Percentiles rank a stretch among this genome's conserved stretches.
These are phyloP conservation scores for Podaxis sp. DNA, from an alignment of 768 basidiomycete genomes.

Conservation along the genomic window DNA sequence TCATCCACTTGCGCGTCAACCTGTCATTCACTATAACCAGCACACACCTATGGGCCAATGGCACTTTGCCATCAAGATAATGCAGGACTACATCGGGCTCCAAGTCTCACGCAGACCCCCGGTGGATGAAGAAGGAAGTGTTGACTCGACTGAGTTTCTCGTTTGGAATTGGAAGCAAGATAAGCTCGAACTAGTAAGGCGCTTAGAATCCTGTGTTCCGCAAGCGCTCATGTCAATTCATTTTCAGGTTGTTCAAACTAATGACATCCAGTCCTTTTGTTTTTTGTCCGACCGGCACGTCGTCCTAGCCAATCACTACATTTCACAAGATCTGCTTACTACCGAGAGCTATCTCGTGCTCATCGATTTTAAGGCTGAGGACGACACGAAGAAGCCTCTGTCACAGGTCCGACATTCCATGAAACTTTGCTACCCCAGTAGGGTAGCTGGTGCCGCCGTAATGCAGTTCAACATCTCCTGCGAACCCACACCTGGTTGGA, in stretches of 20 bases:
- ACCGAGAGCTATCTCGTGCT: conserved; percentile 23
- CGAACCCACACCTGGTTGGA: conserved; percentile 49
- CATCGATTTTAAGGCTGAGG: conserved; percentile 34
- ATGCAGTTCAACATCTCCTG: conserved; percentile 42
- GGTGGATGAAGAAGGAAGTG: conserved; percentile 15
- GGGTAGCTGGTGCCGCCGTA: conserved; percentile 22
- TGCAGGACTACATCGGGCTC: conserved; percentile 46
- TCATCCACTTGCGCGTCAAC: conserved; percentile 39
- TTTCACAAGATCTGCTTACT: conserved; percentile 15
- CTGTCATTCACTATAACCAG: conserved; percentile 27
- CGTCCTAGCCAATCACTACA: conserved; percentile 26
- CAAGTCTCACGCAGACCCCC: conserved; percentile 32
- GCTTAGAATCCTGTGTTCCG: not conserved
- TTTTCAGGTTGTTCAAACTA: conserved; percentile 22
- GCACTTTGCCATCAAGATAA: conserved; percentile 51
- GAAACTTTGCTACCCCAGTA: conserved; percentile 38
- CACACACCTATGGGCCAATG: conserved; percentile 16
- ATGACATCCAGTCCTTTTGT: conserved; percentile 33
- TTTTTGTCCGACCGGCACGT: conserved; percentile 39
- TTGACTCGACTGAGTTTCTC: conserved; percentile 36
- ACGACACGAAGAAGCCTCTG: conserved; percentile 23
- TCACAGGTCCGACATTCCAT: conserved; percentile 28
- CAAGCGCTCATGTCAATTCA: conserved; percentile 11
- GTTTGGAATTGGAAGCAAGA: conserved; percentile 71
- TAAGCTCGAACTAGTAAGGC: conserved; percentile 40